Evolutionary conservation across 192 early-diverging fungal genomes (phyloP).

Genomic region (Irineochytrium annulatum): DNA sequence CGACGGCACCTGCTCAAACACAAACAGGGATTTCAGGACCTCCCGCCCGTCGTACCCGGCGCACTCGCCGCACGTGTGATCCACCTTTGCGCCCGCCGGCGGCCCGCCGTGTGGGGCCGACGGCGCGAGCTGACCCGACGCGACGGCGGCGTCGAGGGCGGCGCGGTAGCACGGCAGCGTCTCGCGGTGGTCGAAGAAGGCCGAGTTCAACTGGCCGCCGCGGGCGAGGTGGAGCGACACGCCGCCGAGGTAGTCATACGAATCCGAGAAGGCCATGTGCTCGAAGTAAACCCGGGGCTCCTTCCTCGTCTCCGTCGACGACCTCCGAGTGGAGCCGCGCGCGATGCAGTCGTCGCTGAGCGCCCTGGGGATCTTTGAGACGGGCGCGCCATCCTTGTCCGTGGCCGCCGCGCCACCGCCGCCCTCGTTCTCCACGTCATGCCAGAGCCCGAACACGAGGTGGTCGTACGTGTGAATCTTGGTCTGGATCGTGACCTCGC

Average conservation of each 20-base stretch:
- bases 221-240: conserved; percentile 18
- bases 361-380: background rate
- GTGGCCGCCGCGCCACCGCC: too few species aligned
- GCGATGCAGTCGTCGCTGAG: too few species aligned
- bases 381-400: background rate
- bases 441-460: conserved; percentile 46
- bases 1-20: conserved; percentile 33
- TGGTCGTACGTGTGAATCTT: conserved; percentile 44
- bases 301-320: background rate
- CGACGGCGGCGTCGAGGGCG: conserved; percentile 13
- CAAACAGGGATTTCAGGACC: conserved; percentile 26
- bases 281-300: conserved; percentile 33
- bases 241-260: conserved; percentile 44
- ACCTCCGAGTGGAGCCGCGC: too few species aligned
- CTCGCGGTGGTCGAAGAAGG: conserved; percentile 47
- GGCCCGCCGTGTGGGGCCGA: conserved; percentile 19
- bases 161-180: conserved; percentile 37
- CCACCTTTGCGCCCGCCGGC: conserved; percentile 17
- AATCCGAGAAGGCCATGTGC: conserved; percentile 40
- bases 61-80: conserved; percentile 24
- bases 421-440: background rate
- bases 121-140: conserved; percentile 24
- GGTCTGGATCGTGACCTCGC: conserved; percentile 30
- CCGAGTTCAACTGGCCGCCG: conserved; percentile 5
- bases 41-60: conserved; percentile 24